Evolutionary conservation across 1,139 yeast species (phyloP).

Genomic region (Nakaseomyces bracarensis): DNA sequence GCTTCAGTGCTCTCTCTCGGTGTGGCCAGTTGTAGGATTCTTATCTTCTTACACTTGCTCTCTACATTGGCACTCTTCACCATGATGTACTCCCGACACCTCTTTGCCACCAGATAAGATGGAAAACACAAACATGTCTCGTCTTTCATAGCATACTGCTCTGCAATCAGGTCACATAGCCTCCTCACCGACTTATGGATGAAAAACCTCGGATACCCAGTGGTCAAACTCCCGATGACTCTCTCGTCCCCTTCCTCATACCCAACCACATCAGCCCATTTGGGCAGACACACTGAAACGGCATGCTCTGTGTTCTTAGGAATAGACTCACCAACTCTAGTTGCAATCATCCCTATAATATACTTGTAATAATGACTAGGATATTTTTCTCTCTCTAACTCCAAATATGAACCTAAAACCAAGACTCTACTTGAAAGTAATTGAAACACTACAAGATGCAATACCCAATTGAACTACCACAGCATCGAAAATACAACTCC

Average conservation of each 20-base stretch:
- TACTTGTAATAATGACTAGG: no score
- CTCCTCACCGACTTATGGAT: conserved; percentile 65
- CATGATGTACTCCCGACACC: conserved; percentile 73
- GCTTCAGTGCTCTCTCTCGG: conserved; percentile 61
- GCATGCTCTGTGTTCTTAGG: conserved; percentile 90
- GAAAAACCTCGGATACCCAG: conserved; percentile 88
- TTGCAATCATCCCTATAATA: conserved; percentile 7
- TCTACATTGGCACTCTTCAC: conserved; percentile 37
- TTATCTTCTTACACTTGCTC: conserved; percentile 33
- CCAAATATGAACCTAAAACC: no score
- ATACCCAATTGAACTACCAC: no score
- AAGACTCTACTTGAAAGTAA: no score
- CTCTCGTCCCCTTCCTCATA: conserved; percentile 85
- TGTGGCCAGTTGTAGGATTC: conserved; percentile 74
- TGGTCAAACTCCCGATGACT: conserved; percentile 68
- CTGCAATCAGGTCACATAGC: conserved; percentile 39
- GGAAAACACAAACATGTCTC: conserved; percentile 61
- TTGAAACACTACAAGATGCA: no score
- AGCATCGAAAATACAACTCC: no score
- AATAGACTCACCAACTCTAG: conserved; percentile 63
- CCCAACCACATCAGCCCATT: conserved; percentile 84
- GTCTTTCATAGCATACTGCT: conserved; percentile 67
- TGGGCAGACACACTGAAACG: conserved; percentile 86
- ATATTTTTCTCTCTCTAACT: no score
- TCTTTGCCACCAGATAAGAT: conserved; percentile 67